Evolutionary conservation across 768 basidiomycete species (phyloP).

Genomic region (Naematelia encephala): DNA sequence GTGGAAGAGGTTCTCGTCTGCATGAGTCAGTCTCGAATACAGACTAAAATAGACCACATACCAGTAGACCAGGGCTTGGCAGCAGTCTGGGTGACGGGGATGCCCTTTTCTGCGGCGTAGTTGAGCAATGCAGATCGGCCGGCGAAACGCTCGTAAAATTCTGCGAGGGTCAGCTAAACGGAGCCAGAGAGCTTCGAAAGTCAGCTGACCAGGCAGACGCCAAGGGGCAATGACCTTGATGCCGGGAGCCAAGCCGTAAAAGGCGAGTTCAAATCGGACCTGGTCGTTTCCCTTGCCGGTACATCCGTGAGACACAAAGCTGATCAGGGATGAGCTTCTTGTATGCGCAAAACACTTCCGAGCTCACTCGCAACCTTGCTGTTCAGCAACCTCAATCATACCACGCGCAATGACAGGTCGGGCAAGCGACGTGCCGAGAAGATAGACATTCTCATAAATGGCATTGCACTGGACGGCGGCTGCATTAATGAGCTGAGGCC

Average conservation of each 20-base stretch:
- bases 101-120: slow-evolving; percentile 79
- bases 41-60: slow-evolving; percentile 22
- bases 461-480: slow-evolving; percentile 95
- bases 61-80: slow-evolving; percentile 97
- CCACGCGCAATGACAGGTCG: slow-evolving; percentile 98
- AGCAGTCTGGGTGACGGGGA: slow-evolving; percentile 91
- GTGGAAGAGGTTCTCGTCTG: slow-evolving; percentile 97
- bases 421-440: slow-evolving; percentile 94
- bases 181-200: neutral
- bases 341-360: neutral
- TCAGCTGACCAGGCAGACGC: slow-evolving; percentile 76
- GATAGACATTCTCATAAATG: slow-evolving; percentile 99
- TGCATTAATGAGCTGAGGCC: slow-evolving; percentile 13
- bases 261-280: slow-evolving; percentile 97
- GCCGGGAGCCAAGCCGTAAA: slow-evolving; percentile 96
- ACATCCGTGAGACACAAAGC: slow-evolving; percentile 96
- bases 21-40: neutral
- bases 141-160: slow-evolving; percentile 95
- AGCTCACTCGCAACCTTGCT: slow-evolving; percentile 90
- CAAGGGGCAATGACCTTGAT: slow-evolving; percentile 99
- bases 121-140: slow-evolving; percentile 89
- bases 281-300: slow-evolving; percentile 99
- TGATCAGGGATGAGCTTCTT: slow-evolving; percentile 43
- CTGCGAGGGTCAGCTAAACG: slow-evolving; percentile 52
- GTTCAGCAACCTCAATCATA: slow-evolving; percentile 90